Percentiles rank a stretch among this genome's conserved stretches.
phyloP scores from a whole-genome alignment of 140 eudicot species.

The Bidens hawaiensis region DNA sequence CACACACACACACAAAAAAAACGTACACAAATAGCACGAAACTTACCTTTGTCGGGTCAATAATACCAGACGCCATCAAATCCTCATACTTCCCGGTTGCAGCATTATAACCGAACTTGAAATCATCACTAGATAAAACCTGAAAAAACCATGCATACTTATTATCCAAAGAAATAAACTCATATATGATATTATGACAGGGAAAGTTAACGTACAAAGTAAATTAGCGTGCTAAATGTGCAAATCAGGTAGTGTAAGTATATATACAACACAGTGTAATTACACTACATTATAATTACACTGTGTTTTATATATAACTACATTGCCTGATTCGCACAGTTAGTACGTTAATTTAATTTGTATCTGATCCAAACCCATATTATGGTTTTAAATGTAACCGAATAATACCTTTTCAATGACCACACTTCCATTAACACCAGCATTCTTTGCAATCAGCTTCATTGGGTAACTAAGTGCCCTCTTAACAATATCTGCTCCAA shows the following conservation, averaged over 20 bases:
- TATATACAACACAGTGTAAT: no score
- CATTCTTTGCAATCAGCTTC: slow-evolving; percentile 79
- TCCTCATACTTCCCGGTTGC: slow-evolving; percentile 32
- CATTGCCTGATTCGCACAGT: no score
- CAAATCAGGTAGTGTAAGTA: no score
- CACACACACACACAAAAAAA: no score
- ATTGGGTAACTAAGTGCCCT: slow-evolving; percentile 67
- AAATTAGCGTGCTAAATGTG: no score
- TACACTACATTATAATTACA: no score
- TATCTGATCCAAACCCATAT: no score
- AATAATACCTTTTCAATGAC: slow-evolving; percentile 61
- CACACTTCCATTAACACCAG: slow-evolving; percentile 75
- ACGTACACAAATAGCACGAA: no score
- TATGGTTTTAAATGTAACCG: neutral
- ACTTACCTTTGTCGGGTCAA: slow-evolving; percentile 33
- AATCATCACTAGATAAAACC: slow-evolving; percentile 18
- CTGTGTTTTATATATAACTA: no score
- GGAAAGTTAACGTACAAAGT: no score
- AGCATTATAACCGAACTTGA: slow-evolving; percentile 37
- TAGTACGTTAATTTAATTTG: no score
- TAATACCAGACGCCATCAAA: slow-evolving; percentile 29
- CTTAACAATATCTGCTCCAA: slow-evolving; percentile 72
- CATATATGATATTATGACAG: no score
- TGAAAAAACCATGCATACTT: neutral
- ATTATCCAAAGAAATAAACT: neutral